These are phyloP conservation scores for Russula emetica DNA, from an alignment of 768 basidiomycete species.

Conservation along the genomic window DNA sequence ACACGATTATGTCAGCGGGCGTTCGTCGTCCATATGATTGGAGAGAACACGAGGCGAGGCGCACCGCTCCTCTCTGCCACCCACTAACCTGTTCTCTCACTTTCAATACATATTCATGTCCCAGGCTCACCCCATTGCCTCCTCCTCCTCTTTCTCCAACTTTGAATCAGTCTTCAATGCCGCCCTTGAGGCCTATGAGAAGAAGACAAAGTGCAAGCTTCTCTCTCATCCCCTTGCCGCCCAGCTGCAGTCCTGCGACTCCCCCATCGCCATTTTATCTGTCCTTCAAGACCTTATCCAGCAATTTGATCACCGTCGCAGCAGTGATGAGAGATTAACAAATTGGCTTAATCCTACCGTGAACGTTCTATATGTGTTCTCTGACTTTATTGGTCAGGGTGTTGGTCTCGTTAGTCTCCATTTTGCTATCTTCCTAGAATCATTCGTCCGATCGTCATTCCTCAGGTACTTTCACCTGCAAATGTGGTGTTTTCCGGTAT, in stretches of 20 bases:
- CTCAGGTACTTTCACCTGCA: constrained; percentile 3
- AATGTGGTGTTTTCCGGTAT: neutral
- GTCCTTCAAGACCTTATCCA: constrained; percentile 1
- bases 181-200: neutral
- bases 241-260: neutral
- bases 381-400: neutral
- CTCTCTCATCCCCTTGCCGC: neutral
- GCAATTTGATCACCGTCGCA: neutral
- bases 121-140: neutral
- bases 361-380: constrained; percentile 5
- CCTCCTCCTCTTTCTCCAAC: neutral
- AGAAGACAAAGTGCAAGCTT: constrained; percentile 2
- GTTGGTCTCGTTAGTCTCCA: neutral
- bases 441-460: neutral
- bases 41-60: no score
- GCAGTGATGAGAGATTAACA: neutral
- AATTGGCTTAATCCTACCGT: neutral
- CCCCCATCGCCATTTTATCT: neutral
- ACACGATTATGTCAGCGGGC: no score
- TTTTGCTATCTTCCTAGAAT: neutral
- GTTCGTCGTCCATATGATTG: no score
- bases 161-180: constrained; percentile 3
- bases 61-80: neutral
- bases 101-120: neutral
- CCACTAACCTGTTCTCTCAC: neutral